Conservation (phyloP, 257 asterid genomes). For the Solanum gandarillasii region DNA sequence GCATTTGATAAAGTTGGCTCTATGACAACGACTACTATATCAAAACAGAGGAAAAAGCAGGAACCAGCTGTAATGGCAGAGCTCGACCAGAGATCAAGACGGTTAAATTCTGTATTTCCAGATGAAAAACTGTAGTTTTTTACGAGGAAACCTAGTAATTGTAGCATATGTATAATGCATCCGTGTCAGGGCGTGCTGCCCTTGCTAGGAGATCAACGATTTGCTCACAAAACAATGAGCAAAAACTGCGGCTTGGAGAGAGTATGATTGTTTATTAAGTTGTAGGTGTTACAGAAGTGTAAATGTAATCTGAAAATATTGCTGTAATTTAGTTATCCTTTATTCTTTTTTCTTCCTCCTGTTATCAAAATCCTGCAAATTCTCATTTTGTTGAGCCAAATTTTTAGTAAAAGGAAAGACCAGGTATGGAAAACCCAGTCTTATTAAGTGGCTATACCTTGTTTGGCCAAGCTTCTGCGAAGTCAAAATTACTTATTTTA, state of each 20-base stretch:
- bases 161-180: neutral
- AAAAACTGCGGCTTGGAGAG: neutral
- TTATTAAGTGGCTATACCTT: neutral
- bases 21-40: conserved; percentile 63
- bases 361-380: neutral
- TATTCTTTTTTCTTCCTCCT: neutral
- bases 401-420: neutral
- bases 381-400: neutral
- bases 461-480: neutral
- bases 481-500: neutral
- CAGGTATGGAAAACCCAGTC: neutral
- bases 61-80: conserved; percentile 97
- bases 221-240: neutral
- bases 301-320: neutral
- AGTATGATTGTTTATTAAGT: neutral
- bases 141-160: neutral
- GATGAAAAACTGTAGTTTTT: conserved; percentile 23
- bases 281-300: neutral
- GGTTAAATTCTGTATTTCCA: conserved; percentile 39
- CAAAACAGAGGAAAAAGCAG: conserved; percentile 92
- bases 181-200: neutral
- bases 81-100: conserved; percentile 73
- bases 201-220: neutral
- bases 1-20: conserved; percentile 79
- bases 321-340: neutral